A percentile compares a stretch with the other conserved stretches of the same genome.
These are phyloP conservation scores for Apiospora phragmitis DNA, from an alignment of 2,329 filamentous ascomycete species.

Conservation along the genomic window DNA sequence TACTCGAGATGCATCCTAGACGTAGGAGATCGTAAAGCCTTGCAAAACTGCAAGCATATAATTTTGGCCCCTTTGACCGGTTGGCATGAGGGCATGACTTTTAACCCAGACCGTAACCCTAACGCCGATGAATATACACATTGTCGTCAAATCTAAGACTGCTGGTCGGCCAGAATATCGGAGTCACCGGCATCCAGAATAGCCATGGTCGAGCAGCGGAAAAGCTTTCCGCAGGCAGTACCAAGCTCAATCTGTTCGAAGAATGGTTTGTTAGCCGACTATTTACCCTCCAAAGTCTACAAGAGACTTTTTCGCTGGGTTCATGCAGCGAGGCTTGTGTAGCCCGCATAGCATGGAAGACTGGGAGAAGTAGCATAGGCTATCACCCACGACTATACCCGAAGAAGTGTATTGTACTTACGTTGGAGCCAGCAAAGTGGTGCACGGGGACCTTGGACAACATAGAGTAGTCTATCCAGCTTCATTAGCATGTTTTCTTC, in stretches of 20 bases:
- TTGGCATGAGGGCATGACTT: slow-evolving; percentile 10
- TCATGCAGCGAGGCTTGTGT: slow-evolving; percentile 36
- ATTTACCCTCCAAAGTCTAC: slow-evolving; percentile 85
- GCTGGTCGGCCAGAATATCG: slow-evolving; percentile 86
- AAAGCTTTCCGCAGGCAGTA: slow-evolving; percentile 98
- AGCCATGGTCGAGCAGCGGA: slow-evolving; percentile 96
- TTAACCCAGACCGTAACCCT: slow-evolving; percentile 22
- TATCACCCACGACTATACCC: slow-evolving; percentile 3
- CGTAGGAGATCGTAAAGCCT: slow-evolving; percentile 17
- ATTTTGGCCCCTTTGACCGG: slow-evolving; percentile 1
- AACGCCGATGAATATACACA: slow-evolving; percentile 28
- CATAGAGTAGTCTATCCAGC: slow-evolving; percentile 73
- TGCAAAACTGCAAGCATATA: slow-evolving; percentile 16
- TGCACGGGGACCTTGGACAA: slow-evolving; percentile 92
- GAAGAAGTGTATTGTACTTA: slow-evolving; percentile 58
- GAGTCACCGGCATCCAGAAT: slow-evolving; percentile 97
- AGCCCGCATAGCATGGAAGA: slow-evolving; percentile 6
- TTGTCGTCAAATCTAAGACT: slow-evolving; percentile 49
- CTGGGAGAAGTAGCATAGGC: slow-evolving; percentile 3
- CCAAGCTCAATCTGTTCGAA: slow-evolving; percentile 86
- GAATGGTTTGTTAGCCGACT: slow-evolving; percentile 54
- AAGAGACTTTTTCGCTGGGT: slow-evolving; percentile 90
- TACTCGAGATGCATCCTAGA: slow-evolving; percentile 21
- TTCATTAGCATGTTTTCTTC: background rate
- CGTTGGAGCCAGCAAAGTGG: slow-evolving; percentile 98